A percentile compares a stretch with the other conserved stretches of the same genome.
Conservation (phyloP, 139 green algal genomes). For the Raphidocelis subcapitata region DNA sequence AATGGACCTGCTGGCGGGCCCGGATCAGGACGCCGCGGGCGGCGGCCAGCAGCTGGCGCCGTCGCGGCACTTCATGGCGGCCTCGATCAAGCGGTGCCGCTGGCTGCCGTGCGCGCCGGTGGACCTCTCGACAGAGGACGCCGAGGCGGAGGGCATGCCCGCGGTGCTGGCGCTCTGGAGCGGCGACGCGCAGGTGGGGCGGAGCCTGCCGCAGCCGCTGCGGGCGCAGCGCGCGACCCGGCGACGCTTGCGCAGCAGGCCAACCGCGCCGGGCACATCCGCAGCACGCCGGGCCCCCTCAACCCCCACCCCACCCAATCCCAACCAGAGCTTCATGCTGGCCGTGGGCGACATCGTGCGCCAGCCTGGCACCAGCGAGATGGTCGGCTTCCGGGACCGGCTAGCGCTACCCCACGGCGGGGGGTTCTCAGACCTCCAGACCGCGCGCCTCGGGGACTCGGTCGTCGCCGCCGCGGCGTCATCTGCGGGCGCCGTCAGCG, state of each 20-base stretch:
- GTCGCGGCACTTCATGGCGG: constrained; percentile 9
- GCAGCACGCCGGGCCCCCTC: neutral
- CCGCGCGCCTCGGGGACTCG: too few species aligned
- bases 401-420: neutral
- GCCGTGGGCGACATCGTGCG: constrained; percentile 6
- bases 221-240: too few species aligned
- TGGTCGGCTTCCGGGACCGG: neutral
- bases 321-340: constrained; percentile 13
- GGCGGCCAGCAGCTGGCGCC: neutral
- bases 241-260: too few species aligned
- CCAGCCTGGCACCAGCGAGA: neutral
- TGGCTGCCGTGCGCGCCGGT: constrained; percentile 7
- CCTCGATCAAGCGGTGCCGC: neutral
- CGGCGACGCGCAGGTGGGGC: constrained; percentile 3
- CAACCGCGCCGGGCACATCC: too few species aligned
- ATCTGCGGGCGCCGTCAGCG: too few species aligned
- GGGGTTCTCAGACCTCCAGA: constrained; percentile 10
- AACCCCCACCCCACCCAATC: neutral
- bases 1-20: too few species aligned
- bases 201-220: neutral
- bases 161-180: constrained; percentile 13
- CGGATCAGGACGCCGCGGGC: neutral
- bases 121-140: neutral
- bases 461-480: too few species aligned
- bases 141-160: neutral